Base-by-base conservation (phyloP, 257 asterid species). In the Solanum clarkiae region DNA sequence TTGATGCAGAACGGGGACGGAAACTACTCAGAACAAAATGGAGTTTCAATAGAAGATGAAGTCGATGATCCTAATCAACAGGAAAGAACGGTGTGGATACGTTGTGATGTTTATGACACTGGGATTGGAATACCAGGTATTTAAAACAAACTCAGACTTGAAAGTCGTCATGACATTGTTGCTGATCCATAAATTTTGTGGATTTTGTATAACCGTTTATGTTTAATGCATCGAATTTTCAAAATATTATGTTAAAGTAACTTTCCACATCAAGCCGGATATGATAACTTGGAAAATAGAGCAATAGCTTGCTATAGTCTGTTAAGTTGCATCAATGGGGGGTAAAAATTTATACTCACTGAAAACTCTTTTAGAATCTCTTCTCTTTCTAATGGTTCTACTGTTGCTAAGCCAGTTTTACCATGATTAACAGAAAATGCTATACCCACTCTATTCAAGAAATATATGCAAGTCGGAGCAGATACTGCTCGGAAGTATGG, bases 41-140 rank as follows among this genome's bases (percentile, higher is more conserved):
- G 77, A 5, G 89, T 81, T 69, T 84, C 83, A 85, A 80, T 81
- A 29, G 92, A 89, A 54, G 92, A 88, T 22, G 83, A 89, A 54
- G 92, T 82, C 49, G 87, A 54, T 42, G 84, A 69, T 32, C 62
- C 86, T 45, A 80, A 84, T 20, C 29, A 80, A 36, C 89, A 90
- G 69, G 97, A 93, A 91, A 87, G 86, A 59, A 89, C 94, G 3
- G 97, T 94, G 54, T 93, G 98, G 99, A 90, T 95, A 80, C 87
- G 94, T 2, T 95, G 98, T 80, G 98, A 95, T 89, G 98, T 95
- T 75, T 90, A 89, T 82, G 98, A 95, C 87, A 93, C 95, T 5
- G 98, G 98, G 79, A 95, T 95, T 83, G 98, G 98, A 86, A 94
- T 95, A 88, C 99, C 99, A 70, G 98, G 99, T 95, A 92, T 13